Conservation (phyloP, 2,329 filamentous ascomycete genomes). For the Hortaea sp. region DNA sequence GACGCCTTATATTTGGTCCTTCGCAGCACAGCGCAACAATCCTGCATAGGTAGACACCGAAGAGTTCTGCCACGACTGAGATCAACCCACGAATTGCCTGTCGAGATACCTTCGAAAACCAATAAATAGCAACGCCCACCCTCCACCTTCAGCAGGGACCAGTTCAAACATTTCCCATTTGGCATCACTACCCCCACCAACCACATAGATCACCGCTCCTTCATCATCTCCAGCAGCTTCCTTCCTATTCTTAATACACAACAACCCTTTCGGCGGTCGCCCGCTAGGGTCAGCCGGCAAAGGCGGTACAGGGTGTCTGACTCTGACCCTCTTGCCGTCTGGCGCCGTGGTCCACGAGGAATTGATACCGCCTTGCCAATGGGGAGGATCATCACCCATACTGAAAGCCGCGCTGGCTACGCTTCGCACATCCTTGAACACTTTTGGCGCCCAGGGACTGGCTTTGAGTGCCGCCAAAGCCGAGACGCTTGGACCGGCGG, state of each 20-base stretch:
- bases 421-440: conserved; percentile 85
- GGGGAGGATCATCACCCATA: conserved; percentile 54
- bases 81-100: conserved; percentile 24
- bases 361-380: conserved; percentile 24
- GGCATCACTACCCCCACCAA: conserved; percentile 25
- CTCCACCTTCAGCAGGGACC: conserved; percentile 10
- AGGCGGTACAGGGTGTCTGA: conserved; percentile 29
- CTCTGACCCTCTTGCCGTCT: conserved; percentile 23
- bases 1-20: no score
- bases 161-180: conserved; percentile 27
- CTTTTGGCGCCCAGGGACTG: conserved; percentile 51
- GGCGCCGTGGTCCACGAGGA: conserved; percentile 25
- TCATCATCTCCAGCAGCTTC: conserved; percentile 13
- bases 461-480: conserved; percentile 21
- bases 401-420: conserved; percentile 74
- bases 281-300: conserved; percentile 44
- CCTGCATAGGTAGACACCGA: no score
- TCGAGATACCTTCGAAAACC: conserved; percentile 26
- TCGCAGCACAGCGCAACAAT: no score
- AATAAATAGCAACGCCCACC: conserved; percentile 18
- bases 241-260: conserved; percentile 55
- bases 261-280: conserved; percentile 65
- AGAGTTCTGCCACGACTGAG: not conserved
- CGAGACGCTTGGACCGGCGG: conserved; percentile 8
- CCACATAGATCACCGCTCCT: conserved; percentile 19